phyloP scores from a whole-genome alignment of 2,329 filamentous ascomycete species.

The Pseudogymnoascus sp. region DNA sequence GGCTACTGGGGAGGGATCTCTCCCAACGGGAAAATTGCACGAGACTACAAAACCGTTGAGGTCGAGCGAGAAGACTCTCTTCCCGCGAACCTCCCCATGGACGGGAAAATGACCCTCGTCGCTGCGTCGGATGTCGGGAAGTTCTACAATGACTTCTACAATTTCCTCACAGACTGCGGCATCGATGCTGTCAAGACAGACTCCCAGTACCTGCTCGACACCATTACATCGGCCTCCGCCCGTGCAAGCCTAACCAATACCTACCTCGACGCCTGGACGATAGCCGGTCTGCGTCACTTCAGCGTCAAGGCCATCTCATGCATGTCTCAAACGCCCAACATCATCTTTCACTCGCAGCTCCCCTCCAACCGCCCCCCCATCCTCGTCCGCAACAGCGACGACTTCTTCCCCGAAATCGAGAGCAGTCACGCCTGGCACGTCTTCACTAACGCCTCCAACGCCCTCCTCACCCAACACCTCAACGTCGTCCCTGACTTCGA shows the following conservation, averaged over 20 bases:
- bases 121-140: slow-evolving; percentile 62
- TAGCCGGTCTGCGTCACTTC: slow-evolving; percentile 71
- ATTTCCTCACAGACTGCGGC: slow-evolving; percentile 64
- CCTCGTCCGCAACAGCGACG: slow-evolving; percentile 75
- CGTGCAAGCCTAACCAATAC: slow-evolving; percentile 63
- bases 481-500: slow-evolving; percentile 81
- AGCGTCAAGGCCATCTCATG: slow-evolving; percentile 74
- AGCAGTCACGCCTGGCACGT: slow-evolving; percentile 89
- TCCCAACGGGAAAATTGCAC: slow-evolving; percentile 62
- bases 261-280: slow-evolving; percentile 82
- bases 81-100: slow-evolving; percentile 41
- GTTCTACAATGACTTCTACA: slow-evolving; percentile 89
- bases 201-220: slow-evolving; percentile 78
- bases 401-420: slow-evolving; percentile 81
- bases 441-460: slow-evolving; percentile 88
- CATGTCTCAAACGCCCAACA: slow-evolving; percentile 86
- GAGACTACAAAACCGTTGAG: slow-evolving; percentile 67
- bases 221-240: slow-evolving; percentile 57
- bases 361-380: slow-evolving; percentile 66
- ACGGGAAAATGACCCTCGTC: slow-evolving; percentile 64
- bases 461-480: slow-evolving; percentile 71
- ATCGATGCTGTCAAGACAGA: slow-evolving; percentile 90
- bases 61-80: slow-evolving; percentile 43
- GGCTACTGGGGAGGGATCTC: slow-evolving; percentile 90
- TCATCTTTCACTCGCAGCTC: slow-evolving; percentile 77